A percentile compares a stretch with the other conserved stretches of the same genome.
Evolutionary conservation across 2,329 filamentous ascomycete species (phyloP).

Genomic region (Aureobasidium lini): DNA sequence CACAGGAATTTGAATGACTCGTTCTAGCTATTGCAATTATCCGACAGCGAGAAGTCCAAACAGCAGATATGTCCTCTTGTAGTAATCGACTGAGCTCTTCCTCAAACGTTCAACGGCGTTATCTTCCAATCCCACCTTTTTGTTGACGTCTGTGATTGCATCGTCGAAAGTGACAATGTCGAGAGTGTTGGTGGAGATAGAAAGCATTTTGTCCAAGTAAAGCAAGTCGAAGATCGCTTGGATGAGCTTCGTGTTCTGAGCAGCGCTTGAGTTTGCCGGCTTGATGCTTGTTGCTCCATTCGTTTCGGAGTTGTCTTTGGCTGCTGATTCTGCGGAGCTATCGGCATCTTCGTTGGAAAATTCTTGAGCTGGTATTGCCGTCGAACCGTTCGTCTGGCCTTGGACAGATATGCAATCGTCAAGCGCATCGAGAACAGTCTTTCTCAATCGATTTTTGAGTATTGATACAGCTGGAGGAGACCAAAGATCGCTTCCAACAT

Average conservation of each 20-base stretch:
- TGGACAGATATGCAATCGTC: constrained; percentile 17
- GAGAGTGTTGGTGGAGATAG: neutral
- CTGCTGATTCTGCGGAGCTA: constrained; percentile 10
- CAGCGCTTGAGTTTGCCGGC: constrained; percentile 14
- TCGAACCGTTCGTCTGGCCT: neutral
- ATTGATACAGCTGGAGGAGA: constrained; percentile 56
- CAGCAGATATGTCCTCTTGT: constrained; percentile 71
- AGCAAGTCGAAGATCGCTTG: constrained; percentile 38
- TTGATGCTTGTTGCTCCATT: neutral
- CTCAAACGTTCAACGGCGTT: constrained; percentile 46
- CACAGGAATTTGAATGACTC: too few relatives aligned
- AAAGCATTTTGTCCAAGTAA: constrained; percentile 31
- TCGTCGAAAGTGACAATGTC: constrained; percentile 12
- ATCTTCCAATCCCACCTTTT: constrained; percentile 43
- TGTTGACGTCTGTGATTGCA: constrained; percentile 32
- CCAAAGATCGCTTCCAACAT: constrained; percentile 73
- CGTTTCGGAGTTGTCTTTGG: constrained; percentile 13
- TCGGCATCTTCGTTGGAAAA: constrained; percentile 16
- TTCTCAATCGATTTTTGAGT: constrained; percentile 53
- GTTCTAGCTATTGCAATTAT: neutral
- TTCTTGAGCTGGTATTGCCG: neutral
- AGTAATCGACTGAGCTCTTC: constrained; percentile 66
- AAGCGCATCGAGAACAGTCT: constrained; percentile 44
- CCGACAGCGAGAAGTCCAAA: constrained; percentile 61
- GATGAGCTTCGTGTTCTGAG: constrained; percentile 24